A percentile compares a stretch with the other conserved stretches of the same genome.
Evolutionary conservation across 2,329 filamentous ascomycete genomes (phyloP).

Genomic region (Nemania abortiva): DNA sequence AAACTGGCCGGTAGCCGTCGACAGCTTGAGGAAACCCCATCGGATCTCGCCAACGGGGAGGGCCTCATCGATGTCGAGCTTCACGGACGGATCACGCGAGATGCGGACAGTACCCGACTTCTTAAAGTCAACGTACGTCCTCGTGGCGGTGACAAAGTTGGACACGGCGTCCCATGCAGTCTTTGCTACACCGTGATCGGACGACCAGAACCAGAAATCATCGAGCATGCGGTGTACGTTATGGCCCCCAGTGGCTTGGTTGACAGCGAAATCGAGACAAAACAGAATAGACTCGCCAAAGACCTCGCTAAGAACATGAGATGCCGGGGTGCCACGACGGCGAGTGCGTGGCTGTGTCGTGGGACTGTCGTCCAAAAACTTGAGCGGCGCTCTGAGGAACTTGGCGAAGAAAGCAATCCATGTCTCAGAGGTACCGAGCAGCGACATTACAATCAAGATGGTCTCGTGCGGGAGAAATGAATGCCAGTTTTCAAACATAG

Average conservation of each 20-base stretch:
- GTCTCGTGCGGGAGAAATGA: conserved; percentile 66
- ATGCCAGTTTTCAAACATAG: conserved; percentile 60
- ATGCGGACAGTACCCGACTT: conserved; percentile 65
- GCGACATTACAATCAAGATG: conserved; percentile 67
- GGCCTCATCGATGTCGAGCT: conserved; percentile 45
- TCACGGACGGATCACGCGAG: conserved; percentile 41
- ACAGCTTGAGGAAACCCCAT: conserved; percentile 69
- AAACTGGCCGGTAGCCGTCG: conserved; percentile 65
- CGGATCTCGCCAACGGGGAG: conserved; percentile 63
- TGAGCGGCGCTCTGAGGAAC: conserved; percentile 70
- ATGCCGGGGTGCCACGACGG: conserved; percentile 69
- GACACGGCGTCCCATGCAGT: conserved; percentile 70
- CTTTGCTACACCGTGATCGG: conserved; percentile 63
- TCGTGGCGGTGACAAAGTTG: conserved; percentile 66
- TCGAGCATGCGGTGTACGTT: conserved; percentile 73
- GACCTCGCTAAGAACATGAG: conserved; percentile 68
- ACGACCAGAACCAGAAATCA: conserved; percentile 75
- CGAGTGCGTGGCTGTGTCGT: conserved; percentile 58
- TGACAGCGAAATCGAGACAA: conserved; percentile 74
- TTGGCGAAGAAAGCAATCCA: conserved; percentile 71
- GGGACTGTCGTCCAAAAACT: conserved; percentile 66
- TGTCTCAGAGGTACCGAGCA: conserved; percentile 67
- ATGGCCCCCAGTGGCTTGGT: conserved; percentile 65
- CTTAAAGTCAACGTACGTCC: conserved; percentile 65
- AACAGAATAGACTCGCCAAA: conserved; percentile 73